Percentiles rank a stretch among this genome's conserved stretches.
phyloP scores from a whole-genome alignment of 2,329 filamentous ascomycete species.

The Nannizzia gypsea region DNA sequence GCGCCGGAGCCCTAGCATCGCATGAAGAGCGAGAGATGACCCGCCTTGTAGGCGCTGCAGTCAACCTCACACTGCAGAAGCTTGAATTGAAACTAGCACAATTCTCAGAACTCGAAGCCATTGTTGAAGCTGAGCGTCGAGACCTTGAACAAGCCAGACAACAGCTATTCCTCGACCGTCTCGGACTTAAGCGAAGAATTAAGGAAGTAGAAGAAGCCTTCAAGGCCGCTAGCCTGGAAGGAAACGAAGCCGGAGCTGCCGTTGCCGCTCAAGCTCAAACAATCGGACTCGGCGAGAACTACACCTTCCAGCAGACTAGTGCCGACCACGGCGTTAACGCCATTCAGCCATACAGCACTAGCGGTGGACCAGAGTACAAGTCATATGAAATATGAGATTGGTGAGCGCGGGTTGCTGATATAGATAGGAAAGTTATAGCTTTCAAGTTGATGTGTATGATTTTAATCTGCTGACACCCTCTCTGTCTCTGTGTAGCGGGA shows the following conservation, averaged over 20 bases:
- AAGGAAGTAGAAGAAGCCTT: slow-evolving; percentile 68
- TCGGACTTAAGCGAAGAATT: slow-evolving; percentile 80
- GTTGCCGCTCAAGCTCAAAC: slow-evolving; percentile 26
- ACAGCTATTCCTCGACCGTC: slow-evolving; percentile 82
- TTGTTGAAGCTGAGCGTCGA: slow-evolving; percentile 80
- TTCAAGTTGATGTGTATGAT: background rate
- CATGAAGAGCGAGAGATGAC: slow-evolving; percentile 97
- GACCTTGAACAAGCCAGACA: slow-evolving; percentile 87
- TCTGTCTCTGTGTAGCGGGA: background rate
- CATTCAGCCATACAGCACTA: slow-evolving; percentile 31
- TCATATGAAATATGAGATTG: slow-evolving; percentile 30
- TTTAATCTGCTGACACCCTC: background rate
- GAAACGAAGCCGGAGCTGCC: slow-evolving; percentile 31
- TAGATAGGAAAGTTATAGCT: background rate
- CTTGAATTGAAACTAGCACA: slow-evolving; percentile 91
- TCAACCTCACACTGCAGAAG: slow-evolving; percentile 91
- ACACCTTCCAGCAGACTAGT: slow-evolving; percentile 30
- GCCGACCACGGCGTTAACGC: slow-evolving; percentile 18
- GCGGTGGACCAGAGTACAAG: slow-evolving; percentile 31
- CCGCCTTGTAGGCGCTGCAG: slow-evolving; percentile 76
- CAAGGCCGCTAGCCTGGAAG: slow-evolving; percentile 32
- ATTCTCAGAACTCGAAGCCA: slow-evolving; percentile 89
- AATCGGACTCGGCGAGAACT: slow-evolving; percentile 26
- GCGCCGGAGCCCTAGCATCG: slow-evolving; percentile 76
- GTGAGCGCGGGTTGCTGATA: background rate